phyloP scores from a whole-genome alignment of 2,329 filamentous ascomycete genomes.

The Ascochyta rabiei region DNA sequence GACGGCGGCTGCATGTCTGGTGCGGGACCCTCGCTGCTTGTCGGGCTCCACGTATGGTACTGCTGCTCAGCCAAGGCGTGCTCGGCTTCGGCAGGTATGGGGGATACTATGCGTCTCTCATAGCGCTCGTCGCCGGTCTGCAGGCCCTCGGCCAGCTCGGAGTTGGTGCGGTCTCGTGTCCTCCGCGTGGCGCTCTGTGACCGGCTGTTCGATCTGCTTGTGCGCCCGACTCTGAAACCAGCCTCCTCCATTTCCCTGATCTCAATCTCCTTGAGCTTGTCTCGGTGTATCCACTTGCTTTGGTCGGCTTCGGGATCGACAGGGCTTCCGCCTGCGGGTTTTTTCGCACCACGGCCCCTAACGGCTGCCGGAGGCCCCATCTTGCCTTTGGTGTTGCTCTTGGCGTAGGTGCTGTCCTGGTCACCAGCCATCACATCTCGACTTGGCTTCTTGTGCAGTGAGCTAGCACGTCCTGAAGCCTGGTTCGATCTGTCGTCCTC shows the following conservation, averaged over 20 bases:
- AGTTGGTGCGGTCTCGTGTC: constrained; percentile 41
- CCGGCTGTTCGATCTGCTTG: constrained; percentile 46
- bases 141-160: constrained; percentile 33
- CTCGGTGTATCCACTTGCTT: constrained; percentile 84
- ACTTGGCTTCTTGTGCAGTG: constrained; percentile 48
- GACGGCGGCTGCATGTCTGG: constrained; percentile 56
- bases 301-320: constrained; percentile 55
- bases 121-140: constrained; percentile 36
- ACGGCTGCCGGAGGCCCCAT: constrained; percentile 11
- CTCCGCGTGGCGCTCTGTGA: constrained; percentile 40
- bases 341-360: constrained; percentile 33
- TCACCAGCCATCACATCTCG: constrained; percentile 53
- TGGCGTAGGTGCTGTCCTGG: constrained; percentile 56
- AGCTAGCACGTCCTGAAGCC: constrained; percentile 43
- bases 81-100: constrained; percentile 52
- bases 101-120: constrained; percentile 43
- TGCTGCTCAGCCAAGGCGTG: constrained; percentile 35
- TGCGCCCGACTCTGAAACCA: constrained; percentile 65
- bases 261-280: constrained; percentile 83
- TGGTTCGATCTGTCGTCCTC: constrained; percentile 36
- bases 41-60: constrained; percentile 68
- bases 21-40: constrained; percentile 78
- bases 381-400: constrained; percentile 29
- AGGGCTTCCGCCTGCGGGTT: constrained; percentile 23
- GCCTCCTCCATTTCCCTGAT: constrained; percentile 80